Evolutionary conservation across 139 green algal species (phyloP), one percentile per base, ranked within the genome.

Genomic region (Axilococcus clingmanii): DNA sequence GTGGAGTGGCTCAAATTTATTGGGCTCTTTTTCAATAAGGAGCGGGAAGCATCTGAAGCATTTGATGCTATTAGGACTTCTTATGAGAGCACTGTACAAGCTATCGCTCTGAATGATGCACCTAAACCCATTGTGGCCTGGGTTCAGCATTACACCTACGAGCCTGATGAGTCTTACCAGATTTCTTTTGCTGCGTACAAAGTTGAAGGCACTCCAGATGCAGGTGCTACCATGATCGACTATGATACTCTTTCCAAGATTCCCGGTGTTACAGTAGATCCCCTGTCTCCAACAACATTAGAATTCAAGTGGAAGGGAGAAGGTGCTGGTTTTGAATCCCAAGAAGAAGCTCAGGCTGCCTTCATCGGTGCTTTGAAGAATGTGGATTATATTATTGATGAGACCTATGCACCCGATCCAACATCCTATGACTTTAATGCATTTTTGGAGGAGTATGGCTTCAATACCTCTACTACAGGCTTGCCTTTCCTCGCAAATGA

Each of bases 1-100:
- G 77, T 73, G 3, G 83, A 93, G 55, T 91, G 82, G 77, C 54
- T 91, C 51, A 89, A 91, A 61, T 93, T 80, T 64, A 32, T 93
- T 37, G 66, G 66, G n/a, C 40, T 75, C 7, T 93, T 93, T 50
- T 93, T 93, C 73, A 93, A 93, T 67, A 66, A 68, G 40, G 83
- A 89, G 44, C 27, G 47, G 1, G 40, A 69, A 15, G 81, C 83
- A 16, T 78, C 78, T 40, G 32, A 32, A 19, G 22, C 79, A 4
- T 93, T 79, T 32, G 34, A 41, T 24, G 35, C 12, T 27, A 61
- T 80, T 36, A 37, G 35, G 22, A 38, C 28, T 9, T 28, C 48
- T 27, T 86, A 84, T 46, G 29, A 67, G 11, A 34, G 36, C 17
- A 48, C 63, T 17, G 24, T 29, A 22, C 16, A 14, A 14, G 36